Conservation (phyloP, 148 eudicot genomes). For the Chenopodium suecicum region DNA sequence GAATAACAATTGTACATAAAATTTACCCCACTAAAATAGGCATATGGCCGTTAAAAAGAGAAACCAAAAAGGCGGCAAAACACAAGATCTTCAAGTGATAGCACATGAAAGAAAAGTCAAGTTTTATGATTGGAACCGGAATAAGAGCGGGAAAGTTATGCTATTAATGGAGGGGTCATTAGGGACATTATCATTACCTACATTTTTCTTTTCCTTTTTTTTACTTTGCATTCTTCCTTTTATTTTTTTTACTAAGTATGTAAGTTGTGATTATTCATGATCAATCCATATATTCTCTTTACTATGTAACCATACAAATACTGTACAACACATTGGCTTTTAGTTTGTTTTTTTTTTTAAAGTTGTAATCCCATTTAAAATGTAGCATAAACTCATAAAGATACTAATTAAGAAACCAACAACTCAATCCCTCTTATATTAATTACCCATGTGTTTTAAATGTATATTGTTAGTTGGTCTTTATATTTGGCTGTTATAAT, state of each 20-base stretch:
- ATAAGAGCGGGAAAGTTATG: background rate
- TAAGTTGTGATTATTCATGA: constrained; percentile 10
- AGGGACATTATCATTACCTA: constrained; percentile 14
- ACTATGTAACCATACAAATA: background rate
- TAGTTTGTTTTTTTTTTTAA: too few relatives aligned
- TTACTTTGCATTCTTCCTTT: background rate
- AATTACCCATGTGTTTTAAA: too few relatives aligned
- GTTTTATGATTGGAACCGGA: constrained; percentile 23
- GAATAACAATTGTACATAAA: too few relatives aligned
- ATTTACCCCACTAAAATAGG: background rate
- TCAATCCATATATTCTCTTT: background rate
- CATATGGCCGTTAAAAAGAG: constrained; percentile 10
- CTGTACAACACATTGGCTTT: background rate
- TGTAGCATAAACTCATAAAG: too few relatives aligned
- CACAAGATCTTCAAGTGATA: too few relatives aligned
- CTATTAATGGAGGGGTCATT: background rate
- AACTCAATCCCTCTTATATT: too few relatives aligned
- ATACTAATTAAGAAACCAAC: too few relatives aligned
- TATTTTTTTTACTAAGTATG: background rate
- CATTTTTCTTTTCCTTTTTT: background rate
- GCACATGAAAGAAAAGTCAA: constrained; percentile 1
- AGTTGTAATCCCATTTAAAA: too few relatives aligned
- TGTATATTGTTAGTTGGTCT: too few relatives aligned
- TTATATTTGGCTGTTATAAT: too few relatives aligned
- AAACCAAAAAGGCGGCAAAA: background rate